Conservation (phyloP, 139 green algal species). For the Chlamydomonas urium region DNA sequence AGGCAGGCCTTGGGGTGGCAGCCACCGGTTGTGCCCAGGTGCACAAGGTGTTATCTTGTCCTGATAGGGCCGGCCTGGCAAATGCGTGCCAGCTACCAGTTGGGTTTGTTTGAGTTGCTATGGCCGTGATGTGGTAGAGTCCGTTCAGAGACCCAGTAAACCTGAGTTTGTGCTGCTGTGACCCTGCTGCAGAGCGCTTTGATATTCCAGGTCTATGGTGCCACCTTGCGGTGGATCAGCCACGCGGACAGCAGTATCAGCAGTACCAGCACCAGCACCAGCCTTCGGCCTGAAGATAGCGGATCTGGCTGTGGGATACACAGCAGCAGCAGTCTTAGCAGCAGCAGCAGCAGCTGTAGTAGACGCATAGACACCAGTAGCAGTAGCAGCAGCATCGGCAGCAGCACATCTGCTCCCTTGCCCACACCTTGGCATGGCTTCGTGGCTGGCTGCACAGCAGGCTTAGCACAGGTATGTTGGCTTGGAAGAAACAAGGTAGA, state of each 20-base stretch:
- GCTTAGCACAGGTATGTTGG: slow-evolving; percentile 7
- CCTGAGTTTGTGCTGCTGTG: slow-evolving; percentile 4
- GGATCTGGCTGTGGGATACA: too few relatives aligned
- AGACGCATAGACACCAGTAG: not conserved
- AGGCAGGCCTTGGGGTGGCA: too few relatives aligned
- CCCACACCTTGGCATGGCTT: slow-evolving; percentile 32
- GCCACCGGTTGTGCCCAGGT: too few relatives aligned
- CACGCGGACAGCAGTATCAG: not conserved
- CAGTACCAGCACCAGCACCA: too few relatives aligned
- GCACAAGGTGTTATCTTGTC: too few relatives aligned
- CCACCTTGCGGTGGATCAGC: slow-evolving; percentile 9
- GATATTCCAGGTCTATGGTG: slow-evolving; percentile 51
- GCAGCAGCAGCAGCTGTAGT: not conserved
- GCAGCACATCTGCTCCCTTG: not conserved
- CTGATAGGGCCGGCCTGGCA: too few relatives aligned
- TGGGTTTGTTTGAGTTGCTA: too few relatives aligned
- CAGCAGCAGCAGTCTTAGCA: too few relatives aligned
- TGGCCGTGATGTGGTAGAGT: too few relatives aligned
- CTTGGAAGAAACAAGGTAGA: too few relatives aligned
- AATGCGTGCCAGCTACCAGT: too few relatives aligned
- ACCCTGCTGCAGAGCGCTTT: slow-evolving; percentile 48
- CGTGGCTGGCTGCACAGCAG: slow-evolving; percentile 19
- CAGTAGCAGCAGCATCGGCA: not conserved
- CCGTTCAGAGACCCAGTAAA: not conserved
- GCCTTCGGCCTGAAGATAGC: too few relatives aligned